Evolutionary conservation across 2,329 filamentous ascomycete species (phyloP).

Genomic region (Eurotiales sp.): DNA sequence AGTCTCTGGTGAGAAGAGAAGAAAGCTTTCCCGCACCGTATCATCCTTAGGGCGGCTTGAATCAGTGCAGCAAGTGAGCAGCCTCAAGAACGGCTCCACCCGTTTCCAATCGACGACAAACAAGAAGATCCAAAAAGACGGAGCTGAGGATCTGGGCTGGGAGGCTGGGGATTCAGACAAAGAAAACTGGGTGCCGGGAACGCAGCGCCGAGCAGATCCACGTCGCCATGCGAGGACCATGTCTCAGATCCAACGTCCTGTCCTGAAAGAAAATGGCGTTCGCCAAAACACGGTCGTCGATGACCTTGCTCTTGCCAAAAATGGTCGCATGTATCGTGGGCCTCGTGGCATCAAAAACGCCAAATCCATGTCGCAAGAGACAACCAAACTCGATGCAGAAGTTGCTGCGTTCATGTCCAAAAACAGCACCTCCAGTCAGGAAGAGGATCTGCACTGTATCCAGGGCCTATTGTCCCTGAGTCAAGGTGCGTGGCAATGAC

Average conservation of each 20-base stretch:
- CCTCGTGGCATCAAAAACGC: slow-evolving; percentile 23
- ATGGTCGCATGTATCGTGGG: slow-evolving; percentile 23
- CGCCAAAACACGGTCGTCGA: slow-evolving; percentile 24
- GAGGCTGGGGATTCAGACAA: slow-evolving; percentile 79
- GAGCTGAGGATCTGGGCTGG: slow-evolving; percentile 39
- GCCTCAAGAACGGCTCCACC: slow-evolving; percentile 18
- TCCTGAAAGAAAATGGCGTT: slow-evolving; percentile 43
- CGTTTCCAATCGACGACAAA: slow-evolving; percentile 11
- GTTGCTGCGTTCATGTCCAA: slow-evolving; percentile 71
- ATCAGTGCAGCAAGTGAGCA: slow-evolving; percentile 28
- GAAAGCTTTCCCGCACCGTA: slow-evolving; percentile 57
- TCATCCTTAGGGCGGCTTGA: slow-evolving; percentile 64
- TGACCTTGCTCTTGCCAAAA: slow-evolving; percentile 19
- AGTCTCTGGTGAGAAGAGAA: slow-evolving; percentile 51
- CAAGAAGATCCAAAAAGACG: slow-evolving; percentile 24
- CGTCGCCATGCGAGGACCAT: slow-evolving; percentile 35
- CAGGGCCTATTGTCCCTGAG: slow-evolving; percentile 84
- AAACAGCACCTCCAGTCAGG: slow-evolving; percentile 57
- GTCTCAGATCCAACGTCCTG: slow-evolving; percentile 32
- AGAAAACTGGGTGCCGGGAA: slow-evolving; percentile 73
- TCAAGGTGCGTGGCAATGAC: slow-evolving; percentile 81
- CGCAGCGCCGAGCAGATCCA: slow-evolving; percentile 35
- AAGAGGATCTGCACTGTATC: slow-evolving; percentile 80
- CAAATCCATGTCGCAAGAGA: slow-evolving; percentile 31
- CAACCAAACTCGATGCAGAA: slow-evolving; percentile 55